A percentile compares a stretch with the other conserved stretches of the same genome.
phyloP scores from a whole-genome alignment of 2,329 filamentous ascomycete species.

The Lojkania enalia region DNA sequence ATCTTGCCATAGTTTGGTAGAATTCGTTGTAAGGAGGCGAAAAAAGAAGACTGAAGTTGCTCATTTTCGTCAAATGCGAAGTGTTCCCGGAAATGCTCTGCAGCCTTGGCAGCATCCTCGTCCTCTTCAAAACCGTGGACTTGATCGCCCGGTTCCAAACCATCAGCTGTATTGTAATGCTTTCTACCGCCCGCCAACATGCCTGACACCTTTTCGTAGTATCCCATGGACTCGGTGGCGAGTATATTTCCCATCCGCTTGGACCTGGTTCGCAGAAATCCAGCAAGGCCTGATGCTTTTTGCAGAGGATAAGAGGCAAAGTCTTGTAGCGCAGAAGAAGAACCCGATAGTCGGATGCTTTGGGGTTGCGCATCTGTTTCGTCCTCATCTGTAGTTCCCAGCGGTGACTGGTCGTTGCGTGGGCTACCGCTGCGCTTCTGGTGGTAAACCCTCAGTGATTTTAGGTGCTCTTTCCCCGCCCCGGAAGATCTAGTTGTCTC shows the following conservation, averaged over 20 bases:
- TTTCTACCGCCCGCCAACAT: conserved; percentile 93
- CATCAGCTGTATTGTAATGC: conserved; percentile 79
- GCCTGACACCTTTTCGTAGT: conserved; percentile 93
- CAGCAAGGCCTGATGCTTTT: conserved; percentile 79
- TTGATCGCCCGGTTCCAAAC: conserved; percentile 66
- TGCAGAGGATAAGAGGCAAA: conserved; percentile 78
- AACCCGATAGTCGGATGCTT: conserved; percentile 41
- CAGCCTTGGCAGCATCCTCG: conserved; percentile 57
- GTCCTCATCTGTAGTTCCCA: conserved; percentile 28
- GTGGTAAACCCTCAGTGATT: conserved; percentile 15
- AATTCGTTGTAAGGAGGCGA: conserved; percentile 86
- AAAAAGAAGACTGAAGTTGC: conserved; percentile 84
- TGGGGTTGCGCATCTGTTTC: conserved; percentile 31
- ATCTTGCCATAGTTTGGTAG: conserved; percentile 94
- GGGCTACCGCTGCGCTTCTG: conserved; percentile 17
- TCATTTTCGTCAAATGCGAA: conserved; percentile 88
- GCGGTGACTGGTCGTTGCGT: conserved; percentile 11
- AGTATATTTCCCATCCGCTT: conserved; percentile 80
- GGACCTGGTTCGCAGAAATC: conserved; percentile 77
- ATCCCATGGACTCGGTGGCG: conserved; percentile 91
- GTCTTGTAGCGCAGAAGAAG: conserved; percentile 60
- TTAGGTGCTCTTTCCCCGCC: conserved; percentile 20
- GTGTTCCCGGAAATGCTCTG: conserved; percentile 78
- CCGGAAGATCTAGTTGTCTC: conserved; percentile 44
- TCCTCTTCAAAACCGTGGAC: conserved; percentile 60